phyloP scores from a whole-genome alignment of 2,329 filamentous ascomycete species.

The Beauveria brongniartii region DNA sequence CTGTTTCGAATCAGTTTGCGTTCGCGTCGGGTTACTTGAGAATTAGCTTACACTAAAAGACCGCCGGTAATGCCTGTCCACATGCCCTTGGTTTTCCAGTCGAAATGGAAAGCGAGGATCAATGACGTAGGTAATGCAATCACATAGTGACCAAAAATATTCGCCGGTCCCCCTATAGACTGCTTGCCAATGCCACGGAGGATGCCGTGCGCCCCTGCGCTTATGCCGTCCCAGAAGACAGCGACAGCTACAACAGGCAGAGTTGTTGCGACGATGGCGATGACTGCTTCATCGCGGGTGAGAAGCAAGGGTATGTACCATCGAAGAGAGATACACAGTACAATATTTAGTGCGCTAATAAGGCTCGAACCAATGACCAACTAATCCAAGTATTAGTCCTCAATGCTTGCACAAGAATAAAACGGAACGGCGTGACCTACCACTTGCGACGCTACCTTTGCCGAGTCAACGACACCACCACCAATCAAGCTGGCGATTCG shows the following conservation, averaged over 20 bases:
- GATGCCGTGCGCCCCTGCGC: constrained; percentile 73
- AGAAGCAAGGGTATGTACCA: constrained; percentile 70
- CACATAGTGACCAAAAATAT: constrained; percentile 77
- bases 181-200: constrained; percentile 82
- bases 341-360: constrained; percentile 72
- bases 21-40: too few relatives aligned
- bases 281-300: constrained; percentile 62
- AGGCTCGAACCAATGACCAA: constrained; percentile 55
- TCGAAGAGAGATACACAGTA: constrained; percentile 59
- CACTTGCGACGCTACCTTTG: constrained; percentile 70
- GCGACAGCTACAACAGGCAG: constrained; percentile 79
- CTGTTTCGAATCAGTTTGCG: constrained; percentile 21
- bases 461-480: constrained; percentile 71
- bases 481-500: constrained; percentile 92
- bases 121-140: constrained; percentile 81
- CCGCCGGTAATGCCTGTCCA: constrained; percentile 75
- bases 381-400: constrained; percentile 13
- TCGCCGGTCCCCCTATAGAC: constrained; percentile 82
- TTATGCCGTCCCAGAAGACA: constrained; percentile 79
- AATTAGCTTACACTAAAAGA: constrained; percentile 30
- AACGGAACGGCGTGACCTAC: constrained; percentile 29
- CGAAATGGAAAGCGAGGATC: constrained; percentile 64
- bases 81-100: constrained; percentile 70
- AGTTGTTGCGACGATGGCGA: constrained; percentile 58
- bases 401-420: neutral